A percentile compares a stretch with the other conserved stretches of the same genome.
These are phyloP conservation scores for Dipodascus geniculatus DNA, from an alignment of 805 yeast genomes.

Conservation along the genomic window DNA sequence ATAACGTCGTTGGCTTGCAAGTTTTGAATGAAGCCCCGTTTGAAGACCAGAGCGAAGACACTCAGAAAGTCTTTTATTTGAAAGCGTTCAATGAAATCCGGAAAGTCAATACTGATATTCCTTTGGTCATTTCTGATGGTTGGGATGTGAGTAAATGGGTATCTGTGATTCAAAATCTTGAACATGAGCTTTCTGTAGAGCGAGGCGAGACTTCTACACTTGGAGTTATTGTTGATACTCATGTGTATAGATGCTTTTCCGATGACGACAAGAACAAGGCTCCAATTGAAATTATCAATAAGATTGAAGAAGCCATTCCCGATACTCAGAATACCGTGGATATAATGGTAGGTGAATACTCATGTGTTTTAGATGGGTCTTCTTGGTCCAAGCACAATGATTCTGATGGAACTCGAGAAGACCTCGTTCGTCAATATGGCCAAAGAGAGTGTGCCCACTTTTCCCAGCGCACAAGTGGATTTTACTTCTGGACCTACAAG, in stretches of 20 bases:
- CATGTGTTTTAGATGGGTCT: slow-evolving; percentile 69
- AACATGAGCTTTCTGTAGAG: slow-evolving; percentile 24
- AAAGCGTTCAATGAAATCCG: slow-evolving; percentile 55
- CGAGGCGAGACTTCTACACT: slow-evolving; percentile 23
- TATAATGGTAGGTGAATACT: slow-evolving; percentile 77
- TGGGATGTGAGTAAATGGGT: slow-evolving; percentile 85
- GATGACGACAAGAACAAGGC: slow-evolving; percentile 56
- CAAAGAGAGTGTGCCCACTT: slow-evolving; percentile 38
- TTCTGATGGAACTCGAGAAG: slow-evolving; percentile 36
- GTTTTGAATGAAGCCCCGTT: slow-evolving; percentile 76
- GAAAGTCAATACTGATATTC: slow-evolving; percentile 41
- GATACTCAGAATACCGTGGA: slow-evolving; percentile 35
- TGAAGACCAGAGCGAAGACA: slow-evolving; percentile 24
- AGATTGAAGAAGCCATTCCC: slow-evolving; percentile 32
- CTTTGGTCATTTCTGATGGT: slow-evolving; percentile 79
- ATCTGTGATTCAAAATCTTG: slow-evolving; percentile 42
- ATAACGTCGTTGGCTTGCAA: slow-evolving; percentile 73
- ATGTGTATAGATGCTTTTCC: slow-evolving; percentile 76
- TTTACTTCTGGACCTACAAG: slow-evolving; percentile 84
- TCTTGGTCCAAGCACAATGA: slow-evolving; percentile 49
- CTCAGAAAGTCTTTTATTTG: slow-evolving; percentile 48
- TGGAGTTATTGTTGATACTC: slow-evolving; percentile 73
- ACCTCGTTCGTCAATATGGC: slow-evolving; percentile 53
- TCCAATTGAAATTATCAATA: slow-evolving; percentile 52
- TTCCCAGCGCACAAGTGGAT: slow-evolving; percentile 52